A percentile compares a stretch with the other conserved stretches of the same genome.
Conservation (phyloP, 495 filamentous ascomycete genomes). For the Bacidia rubella region DNA sequence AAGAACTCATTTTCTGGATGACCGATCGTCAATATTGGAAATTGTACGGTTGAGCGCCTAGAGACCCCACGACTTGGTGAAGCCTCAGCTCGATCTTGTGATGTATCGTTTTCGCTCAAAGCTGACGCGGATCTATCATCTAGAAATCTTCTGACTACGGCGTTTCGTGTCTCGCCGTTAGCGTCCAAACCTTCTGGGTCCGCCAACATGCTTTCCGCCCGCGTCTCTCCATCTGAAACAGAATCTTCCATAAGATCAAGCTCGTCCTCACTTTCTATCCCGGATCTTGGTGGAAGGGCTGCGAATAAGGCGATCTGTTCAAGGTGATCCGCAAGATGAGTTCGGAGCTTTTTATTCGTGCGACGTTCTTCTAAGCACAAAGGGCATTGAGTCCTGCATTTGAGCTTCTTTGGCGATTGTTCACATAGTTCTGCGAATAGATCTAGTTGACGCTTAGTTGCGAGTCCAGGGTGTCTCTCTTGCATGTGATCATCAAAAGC, state of each 20-base stretch:
- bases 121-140: too few relatives aligned
- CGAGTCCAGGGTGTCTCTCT: slow-evolving; percentile 8
- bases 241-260: slow-evolving; percentile 9
- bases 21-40: slow-evolving; percentile 1
- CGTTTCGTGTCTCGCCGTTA: not conserved
- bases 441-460: not conserved
- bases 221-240: slow-evolving; percentile 1
- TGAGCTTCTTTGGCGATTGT: not conserved
- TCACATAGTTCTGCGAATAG: slow-evolving; percentile 4
- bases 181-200: not conserved
- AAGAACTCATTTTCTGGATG: slow-evolving; percentile 5
- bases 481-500: slow-evolving; percentile 8
- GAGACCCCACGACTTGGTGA: too few relatives aligned
- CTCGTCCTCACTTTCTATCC: not conserved
- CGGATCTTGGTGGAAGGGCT: not conserved
- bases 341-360: not conserved
- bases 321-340: slow-evolving; percentile 14
- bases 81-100: not conserved
- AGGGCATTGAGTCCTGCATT: not conserved
- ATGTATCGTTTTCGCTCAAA: not conserved
- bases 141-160: not conserved
- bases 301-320: slow-evolving; percentile 16
- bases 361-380: not conserved
- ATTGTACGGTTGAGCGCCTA: not conserved
- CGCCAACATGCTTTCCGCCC: not conserved